Conservation (phyloP, 441 rosid genomes). For the Pelargonium fulgidum region DNA sequence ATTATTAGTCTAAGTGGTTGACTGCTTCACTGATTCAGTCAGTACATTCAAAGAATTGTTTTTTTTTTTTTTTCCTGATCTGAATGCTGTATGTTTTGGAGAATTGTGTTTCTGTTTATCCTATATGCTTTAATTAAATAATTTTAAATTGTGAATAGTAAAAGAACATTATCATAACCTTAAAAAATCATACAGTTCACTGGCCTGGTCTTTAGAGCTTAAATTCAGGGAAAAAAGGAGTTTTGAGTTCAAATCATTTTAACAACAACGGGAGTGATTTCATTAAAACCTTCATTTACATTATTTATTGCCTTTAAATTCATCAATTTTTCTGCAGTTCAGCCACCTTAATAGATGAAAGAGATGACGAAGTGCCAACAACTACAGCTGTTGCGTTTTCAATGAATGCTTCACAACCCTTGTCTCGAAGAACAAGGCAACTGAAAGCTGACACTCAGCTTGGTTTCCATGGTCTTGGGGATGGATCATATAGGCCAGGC, state of each 20-base stretch:
- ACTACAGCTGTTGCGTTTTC: slow-evolving; percentile 63
- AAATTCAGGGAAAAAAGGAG: not conserved
- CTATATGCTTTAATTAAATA: too few relatives aligned
- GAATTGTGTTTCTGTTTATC: too few relatives aligned
- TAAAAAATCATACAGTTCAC: too few relatives aligned
- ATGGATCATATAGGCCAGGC: slow-evolving; percentile 60
- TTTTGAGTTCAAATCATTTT: not conserved
- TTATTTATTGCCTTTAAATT: slow-evolving; percentile 28
- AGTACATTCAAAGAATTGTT: not conserved
- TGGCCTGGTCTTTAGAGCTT: not conserved
- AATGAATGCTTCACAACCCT: slow-evolving; percentile 61
- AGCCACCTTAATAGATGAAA: slow-evolving; percentile 62
- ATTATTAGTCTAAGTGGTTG: not conserved
- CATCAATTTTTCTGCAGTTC: slow-evolving; percentile 53
- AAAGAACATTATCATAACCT: too few relatives aligned
- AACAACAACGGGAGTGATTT: not conserved
- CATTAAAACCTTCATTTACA: not conserved
- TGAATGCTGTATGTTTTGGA: not conserved
- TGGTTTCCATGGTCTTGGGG: slow-evolving; percentile 47
- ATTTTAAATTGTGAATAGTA: too few relatives aligned
- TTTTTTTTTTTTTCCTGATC: not conserved
- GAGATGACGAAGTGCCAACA: slow-evolving; percentile 84
- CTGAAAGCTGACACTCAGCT: slow-evolving; percentile 69
- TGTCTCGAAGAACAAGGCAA: slow-evolving; percentile 83
- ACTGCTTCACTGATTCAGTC: not conserved